Evolutionary conservation across 805 yeast genomes (phyloP).

Genomic region (Metschnikowia arizonensis): DNA sequence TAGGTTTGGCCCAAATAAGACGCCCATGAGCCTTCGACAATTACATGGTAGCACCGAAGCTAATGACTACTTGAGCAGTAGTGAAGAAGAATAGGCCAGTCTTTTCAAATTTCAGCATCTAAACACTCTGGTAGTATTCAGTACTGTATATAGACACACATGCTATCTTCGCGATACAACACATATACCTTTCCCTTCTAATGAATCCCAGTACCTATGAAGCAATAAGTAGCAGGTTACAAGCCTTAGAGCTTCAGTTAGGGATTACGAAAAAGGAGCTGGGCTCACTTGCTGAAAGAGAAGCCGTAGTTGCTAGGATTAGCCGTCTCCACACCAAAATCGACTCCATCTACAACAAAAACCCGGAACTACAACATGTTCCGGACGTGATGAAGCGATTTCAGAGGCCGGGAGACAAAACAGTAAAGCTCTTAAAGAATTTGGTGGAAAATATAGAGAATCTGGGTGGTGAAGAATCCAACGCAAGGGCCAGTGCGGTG

Average conservation of each 20-base stretch:
- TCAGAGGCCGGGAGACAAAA: conserved; percentile 3
- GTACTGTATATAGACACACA: conserved; percentile 3
- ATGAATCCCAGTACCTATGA: conserved; percentile 3
- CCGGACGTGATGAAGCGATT: conserved; percentile 10
- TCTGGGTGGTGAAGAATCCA: background rate
- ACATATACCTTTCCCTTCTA: background rate
- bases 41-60: conserved; percentile 26
- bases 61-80: conserved; percentile 26
- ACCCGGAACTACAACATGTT: conserved; percentile 11
- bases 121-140: conserved; percentile 5
- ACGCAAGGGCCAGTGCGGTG: background rate
- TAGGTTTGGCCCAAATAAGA: conserved; percentile 10
- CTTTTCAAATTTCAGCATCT: background rate
- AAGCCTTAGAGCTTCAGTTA: conserved; percentile 7
- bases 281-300: background rate
- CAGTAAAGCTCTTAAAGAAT: background rate
- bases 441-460: background rate
- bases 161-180: conserved; percentile 1
- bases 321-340: conserved; percentile 12
- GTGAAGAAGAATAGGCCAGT: conserved; percentile 30
- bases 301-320: conserved; percentile 7
- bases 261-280: background rate
- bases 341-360: conserved; percentile 6
- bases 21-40: conserved; percentile 40
- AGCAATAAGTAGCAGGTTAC: background rate